Evolutionary conservation across 2,329 filamentous ascomycete genomes (phyloP), one percentile per base, ranked within the genome.

Genomic region (Alternaria atra): DNA sequence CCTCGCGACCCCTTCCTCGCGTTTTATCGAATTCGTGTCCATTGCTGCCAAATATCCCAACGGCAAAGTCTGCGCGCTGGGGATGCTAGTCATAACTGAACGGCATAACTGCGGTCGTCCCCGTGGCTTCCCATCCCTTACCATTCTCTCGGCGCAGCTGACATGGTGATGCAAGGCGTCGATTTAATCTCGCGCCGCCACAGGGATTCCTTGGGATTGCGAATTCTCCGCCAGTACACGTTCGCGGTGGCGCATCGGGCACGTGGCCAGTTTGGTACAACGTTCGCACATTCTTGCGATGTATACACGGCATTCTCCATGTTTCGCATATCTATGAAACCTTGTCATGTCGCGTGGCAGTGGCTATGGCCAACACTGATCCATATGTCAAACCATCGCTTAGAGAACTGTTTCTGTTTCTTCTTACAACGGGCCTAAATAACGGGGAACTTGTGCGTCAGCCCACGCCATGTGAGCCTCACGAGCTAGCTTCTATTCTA

Each of bases 151-250:
- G 55, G 55, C 48, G 20, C 35, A 30, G 42, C 27, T n/a, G 29
- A 17, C 5, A 23, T 48, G 15, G 15, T 42, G 51, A 48, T 48
- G 27, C 35, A 34, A 56, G 32, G 37, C 53, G 32, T 52, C 39
- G 37, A 52, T 57, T 39, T 52, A 60, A 60, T 46, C 20, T 52
- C 58, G 47, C 47, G 58, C 52, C 52, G 47, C 4, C 47, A 23
- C 27, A 60, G 47, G 53, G 46, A 17, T 46, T 15, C 9, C 15
- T 15, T 5, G 20, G 2, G 40, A 13, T 39, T 30, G 17, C n/a
- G 52, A 57, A 60, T 60, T 57, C 47, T 60, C 58, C 58, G 58
- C 58, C 58, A 60, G 58, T 60, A 46, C 29, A 52, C 42, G 47
- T 34, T 17, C 17, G 47, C 32, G 23, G 40, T 43, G 42, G 27